phyloP scores from a whole-genome alignment of 1,284 basidiomycete genomes.

The Peniophora sp. region DNA sequence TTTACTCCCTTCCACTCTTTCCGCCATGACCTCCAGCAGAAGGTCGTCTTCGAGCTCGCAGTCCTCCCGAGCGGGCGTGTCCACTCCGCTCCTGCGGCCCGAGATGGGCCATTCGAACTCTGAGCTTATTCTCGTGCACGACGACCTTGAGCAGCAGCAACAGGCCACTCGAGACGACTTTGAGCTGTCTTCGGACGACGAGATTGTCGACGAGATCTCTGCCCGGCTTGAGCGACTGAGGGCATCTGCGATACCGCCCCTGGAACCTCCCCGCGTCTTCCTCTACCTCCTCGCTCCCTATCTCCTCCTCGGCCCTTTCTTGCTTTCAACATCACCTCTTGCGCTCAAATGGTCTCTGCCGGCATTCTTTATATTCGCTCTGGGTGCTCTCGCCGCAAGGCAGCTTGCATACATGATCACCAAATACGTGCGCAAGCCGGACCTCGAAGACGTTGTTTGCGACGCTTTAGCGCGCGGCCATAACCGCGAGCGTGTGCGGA shows the following conservation, averaged over 20 bases:
- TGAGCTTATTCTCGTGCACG: constrained; percentile 52
- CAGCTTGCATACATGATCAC: constrained; percentile 71
- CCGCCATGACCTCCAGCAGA: constrained; percentile 7
- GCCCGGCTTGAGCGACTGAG: constrained; percentile 33
- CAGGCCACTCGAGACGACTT: constrained; percentile 27
- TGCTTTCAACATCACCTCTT: constrained; percentile 38
- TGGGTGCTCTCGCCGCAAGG: constrained; percentile 50
- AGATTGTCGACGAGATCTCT: constrained; percentile 24
- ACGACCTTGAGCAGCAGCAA: constrained; percentile 19
- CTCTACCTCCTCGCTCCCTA: constrained; percentile 62
- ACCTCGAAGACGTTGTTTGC: constrained; percentile 55
- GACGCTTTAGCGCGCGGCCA: constrained; percentile 52
- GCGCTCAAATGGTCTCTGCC: constrained; percentile 43
- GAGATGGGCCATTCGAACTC: constrained; percentile 24
- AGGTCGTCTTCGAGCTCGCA: constrained; percentile 10
- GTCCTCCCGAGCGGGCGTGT: constrained; percentile 2
- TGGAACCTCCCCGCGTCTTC: constrained; percentile 51
- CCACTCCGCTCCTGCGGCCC: constrained; percentile 7
- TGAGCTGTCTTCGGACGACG: constrained; percentile 44
- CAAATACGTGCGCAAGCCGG: constrained; percentile 54
- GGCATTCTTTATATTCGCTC: constrained; percentile 44
- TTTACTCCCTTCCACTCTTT: not conserved
- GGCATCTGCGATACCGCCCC: constrained; percentile 38
- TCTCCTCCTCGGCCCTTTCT: constrained; percentile 61
- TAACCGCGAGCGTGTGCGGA: constrained; percentile 35